These are phyloP conservation scores for Tricholoma terreum DNA, from an alignment of 768 basidiomycete species.

Conservation along the genomic window DNA sequence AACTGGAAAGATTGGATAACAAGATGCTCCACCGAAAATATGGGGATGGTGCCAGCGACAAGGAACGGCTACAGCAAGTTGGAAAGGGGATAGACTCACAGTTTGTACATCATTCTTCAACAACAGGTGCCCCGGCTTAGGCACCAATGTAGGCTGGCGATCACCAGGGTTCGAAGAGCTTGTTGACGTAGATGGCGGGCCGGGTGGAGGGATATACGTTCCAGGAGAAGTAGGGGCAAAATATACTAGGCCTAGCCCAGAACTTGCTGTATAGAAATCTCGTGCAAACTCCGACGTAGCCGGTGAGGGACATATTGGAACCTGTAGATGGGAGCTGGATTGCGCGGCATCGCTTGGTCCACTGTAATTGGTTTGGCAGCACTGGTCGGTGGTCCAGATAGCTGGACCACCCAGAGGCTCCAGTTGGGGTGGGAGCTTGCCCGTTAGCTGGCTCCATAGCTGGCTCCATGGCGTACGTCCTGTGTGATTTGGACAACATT, in stretches of 20 bases:
- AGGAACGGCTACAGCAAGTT: background rate
- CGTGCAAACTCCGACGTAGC: conserved; percentile 52
- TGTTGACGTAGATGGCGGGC: conserved; percentile 23
- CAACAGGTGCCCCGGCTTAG: conserved; percentile 66
- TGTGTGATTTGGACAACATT: no score
- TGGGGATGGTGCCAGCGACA: background rate
- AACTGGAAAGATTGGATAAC: no score
- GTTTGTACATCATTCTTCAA: conserved; percentile 65
- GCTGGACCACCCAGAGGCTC: background rate
- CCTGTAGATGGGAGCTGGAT: background rate
- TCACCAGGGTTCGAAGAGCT: conserved; percentile 35
- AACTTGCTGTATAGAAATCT: conserved; percentile 58
- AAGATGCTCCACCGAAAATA: no score
- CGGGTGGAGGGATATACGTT: conserved; percentile 22
- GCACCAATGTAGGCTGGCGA: conserved; percentile 58
- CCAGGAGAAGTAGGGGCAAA: conserved; percentile 4
- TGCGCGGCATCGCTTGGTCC: background rate
- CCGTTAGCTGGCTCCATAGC: background rate
- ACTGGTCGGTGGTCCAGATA: background rate
- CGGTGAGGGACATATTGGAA: background rate
- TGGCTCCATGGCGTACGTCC: no score
- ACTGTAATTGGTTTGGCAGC: no score
- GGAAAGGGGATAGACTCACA: conserved; percentile 42
- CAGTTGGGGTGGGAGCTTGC: background rate
- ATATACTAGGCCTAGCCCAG: conserved; percentile 13